These are phyloP conservation scores for Pulchroboletus neoregius DNA, from an alignment of 1,284 basidiomycete genomes.

Conservation along the genomic window DNA sequence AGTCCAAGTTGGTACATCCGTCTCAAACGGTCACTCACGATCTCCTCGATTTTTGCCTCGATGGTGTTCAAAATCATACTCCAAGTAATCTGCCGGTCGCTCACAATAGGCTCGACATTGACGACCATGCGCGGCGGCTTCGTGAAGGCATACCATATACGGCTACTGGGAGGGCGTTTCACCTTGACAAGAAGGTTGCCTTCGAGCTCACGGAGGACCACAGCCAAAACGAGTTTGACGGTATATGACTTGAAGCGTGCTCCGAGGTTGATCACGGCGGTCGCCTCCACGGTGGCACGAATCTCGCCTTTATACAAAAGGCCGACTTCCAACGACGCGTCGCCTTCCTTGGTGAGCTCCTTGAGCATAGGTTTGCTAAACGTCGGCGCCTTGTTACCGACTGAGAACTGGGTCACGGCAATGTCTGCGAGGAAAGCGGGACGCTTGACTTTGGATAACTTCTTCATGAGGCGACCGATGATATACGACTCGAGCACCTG, in stretches of 20 bases:
- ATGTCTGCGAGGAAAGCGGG: slow-evolving; percentile 86
- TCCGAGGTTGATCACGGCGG: slow-evolving; percentile 79
- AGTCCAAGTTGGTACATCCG: background rate
- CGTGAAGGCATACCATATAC: slow-evolving; percentile 99
- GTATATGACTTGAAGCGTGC: slow-evolving; percentile 84
- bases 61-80: slow-evolving; percentile 87
- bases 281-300: slow-evolving; percentile 85
- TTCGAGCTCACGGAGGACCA: slow-evolving; percentile 82
- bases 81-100: slow-evolving; percentile 90
- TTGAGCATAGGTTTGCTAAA: slow-evolving; percentile 97
- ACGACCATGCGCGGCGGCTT: slow-evolving; percentile 85
- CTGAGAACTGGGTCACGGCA: slow-evolving; percentile 83
- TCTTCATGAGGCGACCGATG: slow-evolving; percentile 88
- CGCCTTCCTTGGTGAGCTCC: slow-evolving; percentile 88
- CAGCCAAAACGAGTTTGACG: slow-evolving; percentile 86
- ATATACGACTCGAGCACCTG: slow-evolving; percentile 79
- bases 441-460: slow-evolving; percentile 85
- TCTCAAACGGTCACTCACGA: slow-evolving; percentile 54
- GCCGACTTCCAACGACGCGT: slow-evolving; percentile 85
- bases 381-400: slow-evolving; percentile 79
- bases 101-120: slow-evolving; percentile 89
- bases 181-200: slow-evolving; percentile 89
- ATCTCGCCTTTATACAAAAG: slow-evolving; percentile 82
- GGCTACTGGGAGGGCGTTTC: slow-evolving; percentile 93
- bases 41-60: slow-evolving; percentile 84